Evolutionary conservation across 495 filamentous ascomycete genomes (phyloP).

Genomic region (Astrothelium macrocarpum): DNA sequence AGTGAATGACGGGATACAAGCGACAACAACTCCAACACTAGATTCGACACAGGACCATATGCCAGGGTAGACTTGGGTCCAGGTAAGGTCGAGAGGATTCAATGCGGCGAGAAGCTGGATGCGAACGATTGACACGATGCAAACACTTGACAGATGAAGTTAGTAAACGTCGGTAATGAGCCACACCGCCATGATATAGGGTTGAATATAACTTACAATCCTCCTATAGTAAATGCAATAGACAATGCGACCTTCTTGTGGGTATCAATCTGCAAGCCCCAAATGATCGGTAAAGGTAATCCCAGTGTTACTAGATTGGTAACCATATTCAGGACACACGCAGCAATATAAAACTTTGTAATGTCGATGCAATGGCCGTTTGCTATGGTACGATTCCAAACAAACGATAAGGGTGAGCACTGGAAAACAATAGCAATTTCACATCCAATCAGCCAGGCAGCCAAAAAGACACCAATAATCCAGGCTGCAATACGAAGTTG

Average conservation of each 20-base stretch:
- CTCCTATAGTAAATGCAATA: background rate
- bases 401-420: slow-evolving; percentile 33
- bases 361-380: slow-evolving; percentile 2
- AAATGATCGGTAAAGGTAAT: slow-evolving; percentile 14
- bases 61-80: background rate
- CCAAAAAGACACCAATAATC: slow-evolving; percentile 28
- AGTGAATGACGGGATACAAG: slow-evolving; percentile 15
- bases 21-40: slow-evolving; percentile 16
- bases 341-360: background rate
- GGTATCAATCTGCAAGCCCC: slow-evolving; percentile 10
- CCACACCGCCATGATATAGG: background rate
- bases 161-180: background rate
- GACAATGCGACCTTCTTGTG: slow-evolving; percentile 13
- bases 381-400: slow-evolving; percentile 13
- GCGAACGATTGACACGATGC: slow-evolving; percentile 2
- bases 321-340: background rate
- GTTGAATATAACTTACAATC: background rate
- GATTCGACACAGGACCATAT: slow-evolving; percentile 21
- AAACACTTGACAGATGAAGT: background rate
- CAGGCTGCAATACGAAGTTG: slow-evolving; percentile 13
- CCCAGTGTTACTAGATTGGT: slow-evolving; percentile 13
- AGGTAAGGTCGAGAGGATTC: background rate
- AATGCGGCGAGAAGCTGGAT: background rate
- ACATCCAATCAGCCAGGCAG: slow-evolving; percentile 34
- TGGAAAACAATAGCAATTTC: slow-evolving; percentile 33